These are phyloP conservation scores for Physocladia obscura DNA, from an alignment of 192 early-diverging fungal genomes.

Conservation along the genomic window DNA sequence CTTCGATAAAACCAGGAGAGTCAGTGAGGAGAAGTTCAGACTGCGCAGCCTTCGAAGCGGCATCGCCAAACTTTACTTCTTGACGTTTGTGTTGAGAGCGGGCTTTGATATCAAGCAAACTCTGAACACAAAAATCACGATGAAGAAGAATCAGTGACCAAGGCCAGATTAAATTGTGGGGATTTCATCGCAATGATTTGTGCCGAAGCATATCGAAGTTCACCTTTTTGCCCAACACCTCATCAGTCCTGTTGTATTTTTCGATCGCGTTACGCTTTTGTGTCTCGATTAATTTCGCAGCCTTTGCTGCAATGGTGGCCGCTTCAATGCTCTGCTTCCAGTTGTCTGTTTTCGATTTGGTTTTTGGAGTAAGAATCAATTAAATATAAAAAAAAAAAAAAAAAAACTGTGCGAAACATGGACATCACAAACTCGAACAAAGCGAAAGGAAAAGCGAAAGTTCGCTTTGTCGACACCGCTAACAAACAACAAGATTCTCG, in stretches of 20 bases:
- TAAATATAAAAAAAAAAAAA: background rate
- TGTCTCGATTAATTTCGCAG: background rate
- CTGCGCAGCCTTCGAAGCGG: slow-evolving; percentile 70
- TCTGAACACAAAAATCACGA: too few species aligned
- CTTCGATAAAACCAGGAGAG: slow-evolving; percentile 75
- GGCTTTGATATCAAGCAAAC: slow-evolving; percentile 65
- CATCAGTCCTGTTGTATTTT: background rate
- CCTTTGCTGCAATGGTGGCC: background rate
- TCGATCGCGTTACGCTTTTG: background rate
- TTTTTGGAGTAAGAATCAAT: background rate
- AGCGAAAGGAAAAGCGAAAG: background rate
- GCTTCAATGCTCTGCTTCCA: background rate
- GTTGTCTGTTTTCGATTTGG: background rate
- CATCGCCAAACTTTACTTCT: slow-evolving; percentile 64
- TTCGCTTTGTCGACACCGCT: background rate
- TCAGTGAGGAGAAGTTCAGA: slow-evolving; percentile 77
- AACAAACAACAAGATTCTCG: background rate
- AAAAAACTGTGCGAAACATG: background rate
- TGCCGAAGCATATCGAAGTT: background rate
- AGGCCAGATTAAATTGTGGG: too few species aligned
- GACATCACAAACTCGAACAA: background rate
- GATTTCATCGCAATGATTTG: background rate
- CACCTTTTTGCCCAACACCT: background rate
- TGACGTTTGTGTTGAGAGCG: slow-evolving; percentile 59
- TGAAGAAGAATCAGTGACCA: too few species aligned